Evolutionary conservation across 73 alveolate genomes (phyloP).

Genomic region (Halteria grandinella): DNA sequence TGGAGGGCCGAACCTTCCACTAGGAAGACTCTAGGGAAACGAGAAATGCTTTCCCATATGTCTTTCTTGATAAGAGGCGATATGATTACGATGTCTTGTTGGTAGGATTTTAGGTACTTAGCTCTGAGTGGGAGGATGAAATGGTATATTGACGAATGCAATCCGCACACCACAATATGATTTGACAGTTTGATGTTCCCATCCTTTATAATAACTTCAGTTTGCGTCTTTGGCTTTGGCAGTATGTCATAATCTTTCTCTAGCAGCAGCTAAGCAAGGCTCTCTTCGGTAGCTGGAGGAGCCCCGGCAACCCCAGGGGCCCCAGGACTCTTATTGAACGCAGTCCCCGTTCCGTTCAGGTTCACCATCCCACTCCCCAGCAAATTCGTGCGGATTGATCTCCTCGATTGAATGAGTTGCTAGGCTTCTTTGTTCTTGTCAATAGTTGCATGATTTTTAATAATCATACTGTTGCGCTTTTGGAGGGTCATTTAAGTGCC

Average conservation of each 20-base stretch:
- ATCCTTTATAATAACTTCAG: conserved; percentile 54
- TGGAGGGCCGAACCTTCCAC: conserved; percentile 91
- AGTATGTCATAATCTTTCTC: conserved; percentile 79
- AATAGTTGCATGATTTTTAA: too few relatives aligned
- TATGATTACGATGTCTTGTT: conserved; percentile 86
- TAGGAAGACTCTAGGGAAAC: conserved; percentile 88
- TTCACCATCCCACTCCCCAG: too few relatives aligned
- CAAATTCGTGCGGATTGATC: too few relatives aligned
- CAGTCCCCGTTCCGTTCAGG: too few relatives aligned
- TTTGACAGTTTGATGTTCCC: conserved; percentile 62
- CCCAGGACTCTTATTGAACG: too few relatives aligned
- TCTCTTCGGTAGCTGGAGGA: too few relatives aligned
- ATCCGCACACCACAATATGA: conserved; percentile 98
- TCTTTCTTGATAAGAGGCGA: conserved; percentile 81
- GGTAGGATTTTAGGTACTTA: conserved; percentile 84
- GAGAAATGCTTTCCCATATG: conserved; percentile 90
- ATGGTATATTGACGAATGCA: conserved; percentile 92
- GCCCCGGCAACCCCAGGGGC: too few relatives aligned
- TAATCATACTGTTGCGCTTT: too few relatives aligned
- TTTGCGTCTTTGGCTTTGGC: conserved; percentile 69
- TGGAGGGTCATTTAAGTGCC: too few relatives aligned
- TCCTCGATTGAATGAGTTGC: too few relatives aligned
- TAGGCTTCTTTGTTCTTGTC: too few relatives aligned
- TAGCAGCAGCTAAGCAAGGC: too few relatives aligned
- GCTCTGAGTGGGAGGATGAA: conserved; percentile 96